Evolutionary conservation across 257 asterid genomes (phyloP).

Genomic region (Salvia rosmarinus): DNA sequence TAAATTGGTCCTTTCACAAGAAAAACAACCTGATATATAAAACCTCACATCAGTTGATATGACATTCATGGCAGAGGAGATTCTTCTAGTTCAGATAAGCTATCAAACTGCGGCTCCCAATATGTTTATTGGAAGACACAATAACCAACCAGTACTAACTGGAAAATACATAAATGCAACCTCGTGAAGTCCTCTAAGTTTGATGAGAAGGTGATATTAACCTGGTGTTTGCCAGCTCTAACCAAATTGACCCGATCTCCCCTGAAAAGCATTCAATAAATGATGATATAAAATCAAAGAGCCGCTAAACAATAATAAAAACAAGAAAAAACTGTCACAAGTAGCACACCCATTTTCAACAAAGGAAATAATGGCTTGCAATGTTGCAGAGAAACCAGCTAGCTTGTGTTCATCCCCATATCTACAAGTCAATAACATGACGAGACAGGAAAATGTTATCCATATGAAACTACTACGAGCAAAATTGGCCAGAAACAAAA

Average conservation of each 20-base stretch:
- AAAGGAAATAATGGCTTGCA: slow-evolving; percentile 97
- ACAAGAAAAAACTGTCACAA: slow-evolving; percentile 29
- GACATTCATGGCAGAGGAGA: slow-evolving; percentile 9
- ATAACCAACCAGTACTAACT: not conserved
- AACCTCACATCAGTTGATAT: slow-evolving; percentile 3
- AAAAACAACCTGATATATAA: slow-evolving; percentile 74
- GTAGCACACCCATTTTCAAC: slow-evolving; percentile 86
- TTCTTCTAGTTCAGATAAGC: slow-evolving; percentile 22
- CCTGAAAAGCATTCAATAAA: slow-evolving; percentile 54
- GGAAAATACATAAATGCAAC: not conserved
- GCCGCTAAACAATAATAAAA: slow-evolving; percentile 12
- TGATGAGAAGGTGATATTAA: slow-evolving; percentile 38
- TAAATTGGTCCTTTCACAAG: slow-evolving; percentile 98
- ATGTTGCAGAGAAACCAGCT: slow-evolving; percentile 98
- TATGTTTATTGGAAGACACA: slow-evolving; percentile 17
- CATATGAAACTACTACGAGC: not conserved
- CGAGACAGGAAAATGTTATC: slow-evolving; percentile 18
- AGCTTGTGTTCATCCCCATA: slow-evolving; percentile 97
- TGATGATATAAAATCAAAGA: slow-evolving; percentile 31
- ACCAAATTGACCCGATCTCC: slow-evolving; percentile 88
- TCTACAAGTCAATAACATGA: slow-evolving; percentile 48
- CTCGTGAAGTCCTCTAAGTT: slow-evolving; percentile 12
- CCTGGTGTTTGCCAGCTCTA: slow-evolving; percentile 99
- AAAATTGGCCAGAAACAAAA: slow-evolving; percentile 23
- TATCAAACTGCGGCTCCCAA: slow-evolving; percentile 24